Conservation (phyloP, 306 rosid species). For the Lablab purpureus region DNA sequence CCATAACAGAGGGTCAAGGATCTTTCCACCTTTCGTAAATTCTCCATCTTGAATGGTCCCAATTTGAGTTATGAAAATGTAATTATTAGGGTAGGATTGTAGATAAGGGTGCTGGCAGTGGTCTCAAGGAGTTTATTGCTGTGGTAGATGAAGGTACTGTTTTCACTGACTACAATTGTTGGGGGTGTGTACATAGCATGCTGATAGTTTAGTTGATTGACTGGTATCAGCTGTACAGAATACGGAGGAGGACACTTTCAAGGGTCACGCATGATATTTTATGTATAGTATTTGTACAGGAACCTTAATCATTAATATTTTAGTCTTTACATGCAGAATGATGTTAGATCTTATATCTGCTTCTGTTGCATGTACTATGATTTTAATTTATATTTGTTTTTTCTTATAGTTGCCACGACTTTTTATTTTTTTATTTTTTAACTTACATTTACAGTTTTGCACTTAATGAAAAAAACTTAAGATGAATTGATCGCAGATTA, state of each 20-base stretch:
- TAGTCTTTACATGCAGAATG: slow-evolving; percentile 32
- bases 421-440: not conserved
- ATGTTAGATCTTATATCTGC: slow-evolving; percentile 31
- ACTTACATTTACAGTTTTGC: not conserved
- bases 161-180: slow-evolving; percentile 61
- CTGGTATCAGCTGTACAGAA: slow-evolving; percentile 58
- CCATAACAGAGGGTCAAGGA: slow-evolving; percentile 96
- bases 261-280: slow-evolving; percentile 44
- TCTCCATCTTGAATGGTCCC: slow-evolving; percentile 28
- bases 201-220: slow-evolving; percentile 51
- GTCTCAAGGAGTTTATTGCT: slow-evolving; percentile 47
- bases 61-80: slow-evolving; percentile 64
- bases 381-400: not conserved
- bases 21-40: slow-evolving; percentile 94
- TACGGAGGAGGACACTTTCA: slow-evolving; percentile 38
- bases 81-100: slow-evolving; percentile 71
- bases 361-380: not conserved
- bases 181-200: slow-evolving; percentile 68
- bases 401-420: not conserved
- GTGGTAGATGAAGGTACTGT: slow-evolving; percentile 54
- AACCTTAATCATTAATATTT: slow-evolving; percentile 36
- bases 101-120: slow-evolving; percentile 51
- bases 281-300: slow-evolving; percentile 58
- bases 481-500: no score
- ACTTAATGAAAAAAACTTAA: no score